Conservation (phyloP, 768 basidiomycete species). For the Boletus pseudopeckii region DNA sequence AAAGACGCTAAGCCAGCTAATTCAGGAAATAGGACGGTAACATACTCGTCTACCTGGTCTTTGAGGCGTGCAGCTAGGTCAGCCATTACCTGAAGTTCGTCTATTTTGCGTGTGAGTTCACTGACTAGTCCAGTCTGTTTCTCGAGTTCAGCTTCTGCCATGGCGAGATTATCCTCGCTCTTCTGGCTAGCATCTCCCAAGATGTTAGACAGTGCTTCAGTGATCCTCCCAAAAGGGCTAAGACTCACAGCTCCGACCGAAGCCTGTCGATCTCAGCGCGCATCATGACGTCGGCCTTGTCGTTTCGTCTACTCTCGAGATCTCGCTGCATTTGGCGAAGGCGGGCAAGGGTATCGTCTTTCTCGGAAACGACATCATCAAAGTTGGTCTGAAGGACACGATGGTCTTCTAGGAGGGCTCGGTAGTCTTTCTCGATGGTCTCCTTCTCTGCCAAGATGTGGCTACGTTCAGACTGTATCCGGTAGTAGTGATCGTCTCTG, state of each 20-base stretch:
- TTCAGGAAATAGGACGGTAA: neutral
- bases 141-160: conserved; percentile 80
- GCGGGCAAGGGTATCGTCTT: conserved; percentile 67
- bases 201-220: conserved; percentile 22
- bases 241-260: conserved; percentile 77
- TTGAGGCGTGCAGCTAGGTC: conserved; percentile 78
- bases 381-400: conserved; percentile 67
- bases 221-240: neutral
- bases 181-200: conserved; percentile 64
- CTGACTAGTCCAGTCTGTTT: conserved; percentile 65
- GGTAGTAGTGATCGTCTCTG: conserved; percentile 88
- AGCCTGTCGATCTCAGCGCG: conserved; percentile 80
- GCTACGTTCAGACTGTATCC: conserved; percentile 76
- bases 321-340: conserved; percentile 60
- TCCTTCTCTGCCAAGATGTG: conserved; percentile 82
- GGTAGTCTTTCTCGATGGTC: conserved; percentile 78
- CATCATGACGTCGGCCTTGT: conserved; percentile 74
- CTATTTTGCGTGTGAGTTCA: conserved; percentile 75
- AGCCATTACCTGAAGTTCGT: conserved; percentile 75
- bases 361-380: conserved; percentile 76
- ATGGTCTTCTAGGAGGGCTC: conserved; percentile 72
- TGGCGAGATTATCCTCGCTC: conserved; percentile 87
- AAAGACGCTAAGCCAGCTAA: neutral
- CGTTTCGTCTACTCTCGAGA: conserved; percentile 55
- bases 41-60: conserved; percentile 91